A percentile compares a stretch with the other conserved stretches of the same genome.
These are phyloP conservation scores for Saccharum spontaneum DNA, from an alignment of 176 grass and related monocot genomes.

Conservation along the genomic window DNA sequence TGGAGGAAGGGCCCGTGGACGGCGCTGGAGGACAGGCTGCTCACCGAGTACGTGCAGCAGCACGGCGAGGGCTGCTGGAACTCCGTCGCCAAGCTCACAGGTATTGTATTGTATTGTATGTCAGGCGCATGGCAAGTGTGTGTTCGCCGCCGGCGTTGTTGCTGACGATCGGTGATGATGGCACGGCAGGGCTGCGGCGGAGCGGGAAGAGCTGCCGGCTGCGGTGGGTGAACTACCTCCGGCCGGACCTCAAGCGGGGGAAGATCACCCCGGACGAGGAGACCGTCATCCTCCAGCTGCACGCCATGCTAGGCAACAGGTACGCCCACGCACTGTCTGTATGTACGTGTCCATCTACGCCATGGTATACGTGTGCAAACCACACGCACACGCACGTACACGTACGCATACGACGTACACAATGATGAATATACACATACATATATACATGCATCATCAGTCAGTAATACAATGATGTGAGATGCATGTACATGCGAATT, in stretches of 20 bases:
- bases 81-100: slow-evolving; percentile 86
- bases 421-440: background rate
- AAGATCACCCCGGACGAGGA: slow-evolving; percentile 94
- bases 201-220: slow-evolving; percentile 94
- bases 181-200: slow-evolving; percentile 60
- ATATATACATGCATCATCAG: no score
- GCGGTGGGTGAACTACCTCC: slow-evolving; percentile 96
- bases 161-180: background rate
- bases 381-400: background rate
- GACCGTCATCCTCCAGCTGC: slow-evolving; percentile 82
- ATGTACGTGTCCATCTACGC: no score
- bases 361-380: no score
- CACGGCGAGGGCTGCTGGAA: slow-evolving; percentile 96
- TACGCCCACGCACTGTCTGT: no score
- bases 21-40: slow-evolving; percentile 76
- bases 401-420: background rate
- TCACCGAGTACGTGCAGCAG: slow-evolving; percentile 82
- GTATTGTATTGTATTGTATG: background rate
- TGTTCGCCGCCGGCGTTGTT: background rate
- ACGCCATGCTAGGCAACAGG: slow-evolving; percentile 92
- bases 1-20: slow-evolving; percentile 96
- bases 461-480: background rate
- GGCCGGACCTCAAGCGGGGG: slow-evolving; percentile 86
- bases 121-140: background rate
- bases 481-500: background rate